phyloP scores from a whole-genome alignment of 2,329 filamentous ascomycete species.

The Clonostachys byssicola region DNA sequence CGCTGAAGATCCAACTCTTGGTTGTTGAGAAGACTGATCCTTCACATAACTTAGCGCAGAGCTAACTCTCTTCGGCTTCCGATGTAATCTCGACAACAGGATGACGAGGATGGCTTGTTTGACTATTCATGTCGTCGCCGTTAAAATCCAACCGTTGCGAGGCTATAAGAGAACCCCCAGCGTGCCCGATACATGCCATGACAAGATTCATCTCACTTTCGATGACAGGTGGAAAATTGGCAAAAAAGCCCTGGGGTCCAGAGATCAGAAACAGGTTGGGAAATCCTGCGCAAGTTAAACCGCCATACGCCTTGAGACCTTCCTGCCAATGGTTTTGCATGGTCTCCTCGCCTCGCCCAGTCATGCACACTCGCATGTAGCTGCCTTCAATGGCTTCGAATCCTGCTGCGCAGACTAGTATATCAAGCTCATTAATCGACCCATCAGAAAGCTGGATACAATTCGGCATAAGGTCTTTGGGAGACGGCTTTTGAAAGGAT shows the following conservation, averaged over 20 bases:
- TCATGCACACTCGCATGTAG: constrained; percentile 73
- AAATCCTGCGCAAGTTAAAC: constrained; percentile 30
- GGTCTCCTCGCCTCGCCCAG: constrained; percentile 17
- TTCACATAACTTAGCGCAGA: constrained; percentile 17
- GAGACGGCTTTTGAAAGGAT: no score
- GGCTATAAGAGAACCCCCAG: constrained; percentile 5
- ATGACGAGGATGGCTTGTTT: no score
- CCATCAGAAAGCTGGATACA: constrained; percentile 27
- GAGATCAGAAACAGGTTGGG: constrained; percentile 41
- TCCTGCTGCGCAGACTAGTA: constrained; percentile 33
- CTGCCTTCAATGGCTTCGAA: constrained; percentile 36
- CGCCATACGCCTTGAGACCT: constrained; percentile 29
- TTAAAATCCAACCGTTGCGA: constrained; percentile 8
- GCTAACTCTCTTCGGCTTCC: no score
- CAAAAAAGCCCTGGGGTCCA: constrained; percentile 30
- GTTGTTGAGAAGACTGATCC: constrained; percentile 20
- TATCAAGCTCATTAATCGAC: constrained; percentile 22
- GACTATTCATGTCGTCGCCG: no score
- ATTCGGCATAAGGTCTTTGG: no score
- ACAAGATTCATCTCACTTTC: constrained; percentile 35
- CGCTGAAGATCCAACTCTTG: constrained; percentile 30
- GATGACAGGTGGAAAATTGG: constrained; percentile 31
- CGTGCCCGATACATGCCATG: constrained; percentile 18
- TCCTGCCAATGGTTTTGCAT: constrained; percentile 28
- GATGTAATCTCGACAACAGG: no score